Evolutionary conservation across 2,329 filamentous ascomycete genomes (phyloP), one percentile per base, ranked within the genome.

Genomic region (Davidsoniella neocaledoniae): DNA sequence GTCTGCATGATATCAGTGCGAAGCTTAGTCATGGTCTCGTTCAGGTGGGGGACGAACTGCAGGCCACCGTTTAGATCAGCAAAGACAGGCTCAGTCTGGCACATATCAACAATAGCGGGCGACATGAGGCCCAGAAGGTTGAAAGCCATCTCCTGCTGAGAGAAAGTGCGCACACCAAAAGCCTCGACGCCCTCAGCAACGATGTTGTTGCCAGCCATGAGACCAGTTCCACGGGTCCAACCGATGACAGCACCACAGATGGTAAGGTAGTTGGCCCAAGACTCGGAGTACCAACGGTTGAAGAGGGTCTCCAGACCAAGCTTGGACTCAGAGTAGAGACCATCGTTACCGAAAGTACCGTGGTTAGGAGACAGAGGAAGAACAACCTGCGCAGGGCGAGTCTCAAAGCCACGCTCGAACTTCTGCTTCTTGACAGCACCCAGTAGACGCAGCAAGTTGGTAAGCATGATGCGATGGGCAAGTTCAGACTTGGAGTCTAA

Each of bases 61-160:
- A 98, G 78, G 57, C 91, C 93, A 62, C 93, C 91, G 68, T 98
- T 98, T 48, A 98, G 73, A 66, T 98, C 91, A 55, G 91, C 91
- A 67, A 91, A 96, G 53, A 98, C 87, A 9, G 91, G 93, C 68
- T 96, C 86, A 42, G 77, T 73, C 69, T 98, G 91, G 73, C 91
- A 98, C 41, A 98, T 77, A 62, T 98, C 87, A 57, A 94, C 88
- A 59, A 98, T 85, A 25, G 81, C 76, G 37, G 91, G 88, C 1
- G 88, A 84, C 91, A 98, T 94, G 48, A 98, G 77, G 57, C 91
- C 90, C 42, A 98, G 77, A 57, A 98, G 68, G 68, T 98, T 98
- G 74, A 98, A 98, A 14, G 91, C 91, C 91, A 98, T 98, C 67
- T 98, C 91, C 64, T 94, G 87, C 68, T 96, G 91, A 8, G 90